Evolutionary conservation across 2,329 filamentous ascomycete species (phyloP), one percentile per base, ranked within the genome.

Genomic region (Fusarium armeniacum): DNA sequence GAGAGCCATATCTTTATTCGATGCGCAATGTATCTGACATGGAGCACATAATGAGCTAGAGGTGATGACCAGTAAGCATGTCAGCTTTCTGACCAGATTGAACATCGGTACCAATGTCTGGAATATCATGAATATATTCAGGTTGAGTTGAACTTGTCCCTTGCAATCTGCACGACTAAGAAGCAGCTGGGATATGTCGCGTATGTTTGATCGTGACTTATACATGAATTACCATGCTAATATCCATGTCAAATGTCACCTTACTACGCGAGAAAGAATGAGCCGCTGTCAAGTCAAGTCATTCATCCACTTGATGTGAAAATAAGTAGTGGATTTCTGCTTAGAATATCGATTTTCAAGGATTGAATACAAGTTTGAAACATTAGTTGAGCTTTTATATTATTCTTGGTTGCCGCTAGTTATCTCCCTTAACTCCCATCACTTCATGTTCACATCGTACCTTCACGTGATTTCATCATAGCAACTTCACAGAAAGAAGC

Each of bases 381-480:
- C n/a, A 9, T 20, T 13, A 38, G 35, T 16, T 40, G 33, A 38
- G 10, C 15, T n/a, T n/a, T 15, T 26, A 12, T 50, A 13, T n/a
- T 20, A 6, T 26, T 36, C 12, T 49, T 52, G 36, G 22, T 67
- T 62, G 44, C n/a, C 32, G 43, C 26, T 44, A 50, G 61, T 51
- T 57, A 50, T 43, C 30, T 32, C 55, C n/a, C n/a, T 30, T 30
- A 28, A 28, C 28, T 30, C 20, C 20, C 3, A 20, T 30, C 28
- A 30, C 28, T 30, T 43, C 38, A 44, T 36, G 41, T 43, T 53
- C 54, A 57, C n/a, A 64, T 52, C 22, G 24, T 28, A 44, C 36
- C 47, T 62, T 58, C 68, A 70, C 68, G 68, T 70, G 68, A 70
- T 52, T 52, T 18, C 26, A 62, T 71, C 47, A 56, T 53, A 55